phyloP scores from a whole-genome alignment of 2,329 filamentous ascomycete species.

The Colletotrichum orbiculare region DNA sequence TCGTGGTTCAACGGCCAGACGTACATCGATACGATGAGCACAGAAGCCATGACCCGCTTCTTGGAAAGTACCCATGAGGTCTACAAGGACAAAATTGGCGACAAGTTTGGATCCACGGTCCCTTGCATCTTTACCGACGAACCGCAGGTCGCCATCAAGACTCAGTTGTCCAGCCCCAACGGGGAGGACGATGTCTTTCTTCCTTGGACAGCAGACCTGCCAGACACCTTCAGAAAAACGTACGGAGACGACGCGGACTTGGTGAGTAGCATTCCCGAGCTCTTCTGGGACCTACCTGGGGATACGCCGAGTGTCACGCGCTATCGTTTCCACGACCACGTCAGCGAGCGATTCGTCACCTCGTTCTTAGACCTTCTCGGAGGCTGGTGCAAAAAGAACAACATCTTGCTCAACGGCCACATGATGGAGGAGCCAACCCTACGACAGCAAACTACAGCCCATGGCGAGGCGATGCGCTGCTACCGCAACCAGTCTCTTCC shows the following conservation, averaged over 20 bases:
- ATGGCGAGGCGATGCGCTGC: slow-evolving; percentile 48
- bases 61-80: slow-evolving; percentile 45
- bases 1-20: slow-evolving; percentile 47
- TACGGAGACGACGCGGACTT: slow-evolving; percentile 40
- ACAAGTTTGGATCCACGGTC: slow-evolving; percentile 43
- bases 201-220: slow-evolving; percentile 45
- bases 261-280: slow-evolving; percentile 41
- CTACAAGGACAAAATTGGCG: slow-evolving; percentile 43
- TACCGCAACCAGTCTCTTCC: slow-evolving; percentile 46
- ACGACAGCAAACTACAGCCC: slow-evolving; percentile 43
- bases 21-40: slow-evolving; percentile 45
- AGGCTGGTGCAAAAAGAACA: slow-evolving; percentile 43
- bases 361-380: slow-evolving; percentile 45
- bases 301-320: slow-evolving; percentile 41
- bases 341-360: slow-evolving; percentile 45
- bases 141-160: slow-evolving; percentile 46
- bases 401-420: slow-evolving; percentile 43
- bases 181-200: slow-evolving; percentile 43
- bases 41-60: slow-evolving; percentile 42
- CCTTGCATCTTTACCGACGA: slow-evolving; percentile 49
- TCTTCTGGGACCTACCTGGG: slow-evolving; percentile 45
- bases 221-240: slow-evolving; percentile 40
- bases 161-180: slow-evolving; percentile 40
- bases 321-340: slow-evolving; percentile 46
- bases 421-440: slow-evolving; percentile 49